These are phyloP conservation scores for Diaporthe citrichinensis DNA, from an alignment of 2,329 filamentous ascomycete genomes.

Conservation along the genomic window DNA sequence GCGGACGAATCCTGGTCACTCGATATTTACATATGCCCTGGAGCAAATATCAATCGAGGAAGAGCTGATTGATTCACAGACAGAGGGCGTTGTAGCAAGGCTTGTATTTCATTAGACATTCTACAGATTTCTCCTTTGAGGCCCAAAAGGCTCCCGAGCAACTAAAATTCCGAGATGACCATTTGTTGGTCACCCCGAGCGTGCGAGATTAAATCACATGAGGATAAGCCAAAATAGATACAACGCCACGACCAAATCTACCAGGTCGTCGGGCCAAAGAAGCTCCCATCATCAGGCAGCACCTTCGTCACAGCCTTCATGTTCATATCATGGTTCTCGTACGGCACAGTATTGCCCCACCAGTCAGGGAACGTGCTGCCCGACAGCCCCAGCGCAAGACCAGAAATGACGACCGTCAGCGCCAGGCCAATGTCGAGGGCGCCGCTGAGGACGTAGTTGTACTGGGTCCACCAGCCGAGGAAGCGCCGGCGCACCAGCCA, in stretches of 20 bases:
- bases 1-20: no score
- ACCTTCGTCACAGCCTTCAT: background rate
- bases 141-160: no score
- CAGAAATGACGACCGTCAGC: slow-evolving; percentile 64
- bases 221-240: no score
- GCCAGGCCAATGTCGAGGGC: slow-evolving; percentile 66
- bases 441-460: slow-evolving; percentile 68
- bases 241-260: no score
- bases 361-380: slow-evolving; percentile 15
- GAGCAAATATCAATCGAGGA: no score
- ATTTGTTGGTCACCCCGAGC: background rate
- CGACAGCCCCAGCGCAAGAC: slow-evolving; percentile 45
- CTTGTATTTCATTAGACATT: no score
- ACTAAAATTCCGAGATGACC: no score
- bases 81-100: no score
- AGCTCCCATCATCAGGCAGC: slow-evolving; percentile 27
- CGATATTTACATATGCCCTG: no score
- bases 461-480: slow-evolving; percentile 67
- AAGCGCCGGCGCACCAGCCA: slow-evolving; percentile 61
- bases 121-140: no score
- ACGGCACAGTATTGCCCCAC: slow-evolving; percentile 22
- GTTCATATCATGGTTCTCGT: slow-evolving; percentile 14
- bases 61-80: no score
- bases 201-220: no score
- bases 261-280: slow-evolving; percentile 33